Percentiles rank a stretch among this genome's conserved stretches.
Conservation (phyloP, 2,329 filamentous ascomycete genomes). For the Cladosporium velox region DNA sequence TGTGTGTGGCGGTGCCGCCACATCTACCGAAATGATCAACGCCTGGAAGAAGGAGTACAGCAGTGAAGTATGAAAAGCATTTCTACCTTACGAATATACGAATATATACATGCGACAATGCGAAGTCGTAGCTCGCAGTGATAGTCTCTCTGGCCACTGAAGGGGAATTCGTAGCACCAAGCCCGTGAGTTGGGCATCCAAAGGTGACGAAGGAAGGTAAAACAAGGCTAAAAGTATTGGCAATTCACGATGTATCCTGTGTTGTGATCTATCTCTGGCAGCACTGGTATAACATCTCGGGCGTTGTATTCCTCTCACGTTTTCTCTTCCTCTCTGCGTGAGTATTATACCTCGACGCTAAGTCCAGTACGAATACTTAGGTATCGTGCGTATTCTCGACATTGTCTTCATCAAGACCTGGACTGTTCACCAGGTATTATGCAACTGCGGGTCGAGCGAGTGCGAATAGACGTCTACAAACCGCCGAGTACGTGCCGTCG, state of each 20-base stretch:
- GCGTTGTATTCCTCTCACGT: neutral
- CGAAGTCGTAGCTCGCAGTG: neutral
- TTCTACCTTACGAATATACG: neutral
- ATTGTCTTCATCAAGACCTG: neutral
- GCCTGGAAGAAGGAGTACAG: conserved; percentile 49
- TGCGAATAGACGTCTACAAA: neutral
- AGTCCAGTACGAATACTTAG: neutral
- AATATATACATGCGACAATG: neutral
- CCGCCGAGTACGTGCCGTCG: conserved; percentile 9
- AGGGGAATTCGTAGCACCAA: neutral
- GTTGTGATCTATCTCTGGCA: neutral
- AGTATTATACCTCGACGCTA: neutral
- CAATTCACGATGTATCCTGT: neutral
- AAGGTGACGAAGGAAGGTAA: neutral
- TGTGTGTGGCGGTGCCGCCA: conserved; percentile 70
- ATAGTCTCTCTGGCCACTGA: neutral
- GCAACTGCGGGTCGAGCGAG: neutral
- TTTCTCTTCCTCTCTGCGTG: neutral
- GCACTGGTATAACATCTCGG: neutral
- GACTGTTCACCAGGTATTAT: neutral
- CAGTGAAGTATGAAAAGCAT: neutral
- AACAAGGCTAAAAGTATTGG: neutral
- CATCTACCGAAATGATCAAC: conserved; percentile 53
- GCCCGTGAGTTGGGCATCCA: neutral
- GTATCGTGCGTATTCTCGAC: neutral